Conservation (phyloP, 2,329 filamentous ascomycete species). For the Mariannaea sp. region DNA sequence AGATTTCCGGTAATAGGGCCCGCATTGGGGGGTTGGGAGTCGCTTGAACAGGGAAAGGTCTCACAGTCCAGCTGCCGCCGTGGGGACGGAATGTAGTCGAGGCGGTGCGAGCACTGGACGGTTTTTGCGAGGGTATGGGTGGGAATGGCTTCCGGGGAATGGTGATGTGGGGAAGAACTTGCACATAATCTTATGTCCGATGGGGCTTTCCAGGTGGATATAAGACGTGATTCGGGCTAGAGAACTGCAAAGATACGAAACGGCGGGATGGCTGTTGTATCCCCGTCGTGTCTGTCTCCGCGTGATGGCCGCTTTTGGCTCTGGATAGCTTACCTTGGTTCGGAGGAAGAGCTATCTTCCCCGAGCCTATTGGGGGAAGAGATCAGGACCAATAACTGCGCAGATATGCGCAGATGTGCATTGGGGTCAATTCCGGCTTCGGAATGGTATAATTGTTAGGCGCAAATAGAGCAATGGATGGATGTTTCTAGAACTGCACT, state of each 20-base stretch:
- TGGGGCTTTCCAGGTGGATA: background rate
- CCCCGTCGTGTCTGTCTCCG: background rate
- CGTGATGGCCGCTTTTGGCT: background rate
- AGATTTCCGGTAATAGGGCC: slow-evolving; percentile 17
- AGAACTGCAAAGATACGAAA: background rate
- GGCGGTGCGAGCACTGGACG: too few relatives aligned
- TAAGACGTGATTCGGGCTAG: background rate
- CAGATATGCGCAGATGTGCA: too few relatives aligned
- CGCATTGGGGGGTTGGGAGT: slow-evolving; percentile 14
- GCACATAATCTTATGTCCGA: background rate
- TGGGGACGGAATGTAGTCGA: too few relatives aligned
- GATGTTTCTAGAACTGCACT: background rate
- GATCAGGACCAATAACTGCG: too few relatives aligned
- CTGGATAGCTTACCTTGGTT: background rate
- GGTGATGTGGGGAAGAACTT: too few relatives aligned
- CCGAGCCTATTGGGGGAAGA: too few relatives aligned
- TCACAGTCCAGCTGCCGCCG: too few relatives aligned
- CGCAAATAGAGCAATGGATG: too few relatives aligned
- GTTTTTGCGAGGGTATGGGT: too few relatives aligned
- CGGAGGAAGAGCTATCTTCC: too few relatives aligned
- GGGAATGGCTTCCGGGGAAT: too few relatives aligned
- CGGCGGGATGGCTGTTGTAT: background rate
- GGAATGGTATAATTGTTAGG: too few relatives aligned
- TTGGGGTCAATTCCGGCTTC: background rate
- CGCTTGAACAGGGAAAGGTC: background rate